phyloP scores from a whole-genome alignment of 176 grass and related monocot genomes.

The Bonia amplexicaulis region DNA sequence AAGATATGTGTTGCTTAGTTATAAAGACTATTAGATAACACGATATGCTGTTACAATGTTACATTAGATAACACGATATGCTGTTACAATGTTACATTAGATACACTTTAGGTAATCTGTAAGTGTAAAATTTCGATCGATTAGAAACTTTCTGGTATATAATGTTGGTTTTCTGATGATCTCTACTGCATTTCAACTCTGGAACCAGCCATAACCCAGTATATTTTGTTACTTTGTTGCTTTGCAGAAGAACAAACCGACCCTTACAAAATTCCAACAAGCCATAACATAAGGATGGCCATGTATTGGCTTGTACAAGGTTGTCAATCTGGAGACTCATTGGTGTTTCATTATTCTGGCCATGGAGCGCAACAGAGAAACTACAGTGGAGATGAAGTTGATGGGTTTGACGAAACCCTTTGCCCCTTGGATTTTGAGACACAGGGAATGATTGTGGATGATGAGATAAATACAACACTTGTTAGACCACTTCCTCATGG shows the following conservation, averaged over 20 bases:
- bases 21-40: background rate
- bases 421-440: slow-evolving; percentile 97
- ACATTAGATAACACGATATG: background rate
- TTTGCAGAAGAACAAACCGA: slow-evolving; percentile 92
- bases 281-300: slow-evolving; percentile 89
- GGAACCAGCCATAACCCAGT: background rate
- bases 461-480: slow-evolving; percentile 78
- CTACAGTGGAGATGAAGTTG: slow-evolving; percentile 81
- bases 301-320: slow-evolving; percentile 95
- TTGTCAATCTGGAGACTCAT: slow-evolving; percentile 87
- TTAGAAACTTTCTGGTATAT: background rate
- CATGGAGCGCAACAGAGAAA: slow-evolving; percentile 92
- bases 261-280: slow-evolving; percentile 84
- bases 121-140: background rate
- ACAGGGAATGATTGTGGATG: slow-evolving; percentile 97
- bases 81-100: slow-evolving; percentile 1
- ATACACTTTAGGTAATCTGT: background rate
- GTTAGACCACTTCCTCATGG: slow-evolving; percentile 80
- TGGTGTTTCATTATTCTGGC: slow-evolving; percentile 98
- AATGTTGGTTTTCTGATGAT: slow-evolving; percentile 8
- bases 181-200: background rate
- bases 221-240: slow-evolving; percentile 22
- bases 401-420: slow-evolving; percentile 88
- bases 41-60: too few species aligned
- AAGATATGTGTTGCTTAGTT: background rate